Conservation (phyloP, 2,329 filamentous ascomycete species). For the Cladosporium austrohemisphaericum region DNA sequence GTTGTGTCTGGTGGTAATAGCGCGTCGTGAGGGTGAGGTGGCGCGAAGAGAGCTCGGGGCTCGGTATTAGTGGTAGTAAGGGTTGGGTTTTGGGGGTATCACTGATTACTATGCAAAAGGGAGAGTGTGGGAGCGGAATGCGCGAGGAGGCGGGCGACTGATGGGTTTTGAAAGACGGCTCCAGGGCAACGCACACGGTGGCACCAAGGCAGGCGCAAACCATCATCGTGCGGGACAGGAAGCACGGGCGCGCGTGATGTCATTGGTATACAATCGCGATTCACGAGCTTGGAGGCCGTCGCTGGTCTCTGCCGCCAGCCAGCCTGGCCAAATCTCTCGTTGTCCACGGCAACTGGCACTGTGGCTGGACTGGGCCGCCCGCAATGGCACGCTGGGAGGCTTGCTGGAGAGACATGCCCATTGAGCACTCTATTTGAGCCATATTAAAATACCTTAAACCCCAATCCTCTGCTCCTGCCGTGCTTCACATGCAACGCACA, state of each 20-base stretch:
- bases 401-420: too few relatives aligned
- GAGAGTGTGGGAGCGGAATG: neutral
- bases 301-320: neutral
- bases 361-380: too few relatives aligned
- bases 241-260: neutral
- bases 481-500: too few relatives aligned
- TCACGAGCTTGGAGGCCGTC: neutral
- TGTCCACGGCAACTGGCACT: too few relatives aligned
- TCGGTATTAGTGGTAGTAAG: slow-evolving; percentile 1
- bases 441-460: too few relatives aligned
- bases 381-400: too few relatives aligned
- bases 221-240: neutral
- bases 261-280: neutral
- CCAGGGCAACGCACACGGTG: neutral
- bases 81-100: neutral
- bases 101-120: neutral
- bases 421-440: too few relatives aligned
- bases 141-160: neutral
- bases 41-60: neutral
- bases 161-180: neutral
- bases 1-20: neutral
- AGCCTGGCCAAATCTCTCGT: too few relatives aligned
- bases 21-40: neutral
- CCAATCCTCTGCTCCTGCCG: too few relatives aligned
- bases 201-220: neutral